These are phyloP conservation scores for Candida silvicultrix DNA, from an alignment of 805 yeast genomes.

Conservation along the genomic window DNA sequence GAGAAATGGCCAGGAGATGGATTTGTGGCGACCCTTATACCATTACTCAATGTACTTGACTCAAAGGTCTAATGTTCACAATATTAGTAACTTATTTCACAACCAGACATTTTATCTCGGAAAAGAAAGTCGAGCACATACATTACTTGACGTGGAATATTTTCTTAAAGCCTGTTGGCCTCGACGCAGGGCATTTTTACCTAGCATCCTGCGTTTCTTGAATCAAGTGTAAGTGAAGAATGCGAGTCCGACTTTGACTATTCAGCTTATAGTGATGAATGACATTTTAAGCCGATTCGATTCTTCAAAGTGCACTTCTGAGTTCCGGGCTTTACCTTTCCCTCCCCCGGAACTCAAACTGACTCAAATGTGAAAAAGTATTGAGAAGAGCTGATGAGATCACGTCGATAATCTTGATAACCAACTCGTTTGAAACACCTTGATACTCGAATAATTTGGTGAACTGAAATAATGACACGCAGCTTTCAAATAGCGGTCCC, in stretches of 20 bases:
- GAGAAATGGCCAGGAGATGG: conserved; percentile 86
- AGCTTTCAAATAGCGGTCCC: conserved; percentile 72
- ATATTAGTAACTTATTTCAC: conserved; percentile 4
- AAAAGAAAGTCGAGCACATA: conserved; percentile 1
- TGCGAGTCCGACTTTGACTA: not conserved
- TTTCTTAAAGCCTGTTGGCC: conserved; percentile 3
- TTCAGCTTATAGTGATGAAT: not conserved
- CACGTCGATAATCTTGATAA: not conserved
- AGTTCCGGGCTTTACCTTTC: too few relatives aligned
- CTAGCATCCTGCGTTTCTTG: not conserved
- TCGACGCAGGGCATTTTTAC: not conserved
- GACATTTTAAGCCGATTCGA: not conserved
- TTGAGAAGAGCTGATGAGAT: conserved; percentile 1
- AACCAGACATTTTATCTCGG: not conserved
- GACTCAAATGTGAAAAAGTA: not conserved
- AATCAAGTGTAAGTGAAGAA: too few relatives aligned
- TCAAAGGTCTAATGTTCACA: conserved; percentile 6
- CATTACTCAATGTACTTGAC: conserved; percentile 54
- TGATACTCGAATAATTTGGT: not conserved
- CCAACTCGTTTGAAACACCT: too few relatives aligned
- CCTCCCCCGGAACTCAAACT: not conserved
- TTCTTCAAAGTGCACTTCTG: not conserved
- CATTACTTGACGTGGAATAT: conserved; percentile 18
- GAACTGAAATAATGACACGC: conserved; percentile 30
- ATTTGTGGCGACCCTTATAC: conserved; percentile 77